Conservation (phyloP, 768 basidiomycete species). For the Xerocomus potaroensis region DNA sequence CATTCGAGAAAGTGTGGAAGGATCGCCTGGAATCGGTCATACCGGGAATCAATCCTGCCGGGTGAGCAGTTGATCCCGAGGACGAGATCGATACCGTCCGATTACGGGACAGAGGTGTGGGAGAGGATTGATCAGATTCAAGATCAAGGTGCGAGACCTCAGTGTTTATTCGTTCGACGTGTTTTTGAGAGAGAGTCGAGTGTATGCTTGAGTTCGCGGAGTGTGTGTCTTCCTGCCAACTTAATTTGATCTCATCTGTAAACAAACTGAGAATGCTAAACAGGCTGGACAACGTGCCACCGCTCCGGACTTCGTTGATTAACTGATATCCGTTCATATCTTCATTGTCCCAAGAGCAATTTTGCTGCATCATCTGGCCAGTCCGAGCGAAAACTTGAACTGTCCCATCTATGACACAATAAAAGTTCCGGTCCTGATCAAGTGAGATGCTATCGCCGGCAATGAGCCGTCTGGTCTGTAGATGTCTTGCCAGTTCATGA, state of each 20-base stretch:
- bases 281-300: conserved; percentile 91
- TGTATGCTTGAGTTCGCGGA: conserved; percentile 23
- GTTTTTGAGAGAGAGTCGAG: conserved; percentile 24
- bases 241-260: conserved; percentile 89
- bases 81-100: conserved; percentile 64
- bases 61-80: conserved; percentile 64
- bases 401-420: conserved; percentile 96
- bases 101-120: conserved; percentile 28
- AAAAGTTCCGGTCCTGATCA: conserved; percentile 91
- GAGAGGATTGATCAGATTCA: conserved; percentile 20
- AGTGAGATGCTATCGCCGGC: conserved; percentile 93
- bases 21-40: conserved; percentile 3
- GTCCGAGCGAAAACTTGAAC: conserved; percentile 89
- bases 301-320: conserved; percentile 92
- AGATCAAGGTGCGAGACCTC: conserved; percentile 64
- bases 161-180: conserved; percentile 46
- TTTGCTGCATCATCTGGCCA: conserved; percentile 46
- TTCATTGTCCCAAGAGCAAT: conserved; percentile 72
- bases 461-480: conserved; percentile 92
- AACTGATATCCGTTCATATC: conserved; percentile 95
- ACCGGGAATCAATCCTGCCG: conserved; percentile 31
- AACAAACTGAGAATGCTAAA: conserved; percentile 97
- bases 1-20: conserved; percentile 10
- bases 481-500: conserved; percentile 92
- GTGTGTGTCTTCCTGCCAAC: conserved; percentile 73